A percentile compares a stretch with the other conserved stretches of the same genome.
phyloP scores from a whole-genome alignment of 2,329 filamentous ascomycete species.

The Dendryphion nanum region DNA sequence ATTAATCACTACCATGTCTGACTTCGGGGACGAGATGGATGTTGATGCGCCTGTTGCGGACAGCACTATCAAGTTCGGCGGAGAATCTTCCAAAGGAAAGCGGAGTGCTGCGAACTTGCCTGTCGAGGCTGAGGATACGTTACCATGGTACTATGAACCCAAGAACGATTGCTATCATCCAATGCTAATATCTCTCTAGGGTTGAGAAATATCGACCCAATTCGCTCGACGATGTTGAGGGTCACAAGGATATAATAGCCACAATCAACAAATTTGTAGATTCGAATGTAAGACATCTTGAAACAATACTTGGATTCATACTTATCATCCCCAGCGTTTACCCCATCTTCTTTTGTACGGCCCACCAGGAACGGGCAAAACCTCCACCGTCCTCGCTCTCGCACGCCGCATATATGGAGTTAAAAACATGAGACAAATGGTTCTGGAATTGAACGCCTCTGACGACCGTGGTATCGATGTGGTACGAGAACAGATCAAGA shows the following conservation, averaged over 20 bases:
- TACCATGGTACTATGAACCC: slow-evolving; percentile 71
- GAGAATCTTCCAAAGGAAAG: slow-evolving; percentile 82
- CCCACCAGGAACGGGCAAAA: slow-evolving; percentile 95
- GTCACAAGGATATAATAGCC: slow-evolving; percentile 93
- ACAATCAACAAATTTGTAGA: slow-evolving; percentile 99
- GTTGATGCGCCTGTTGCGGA: slow-evolving; percentile 58
- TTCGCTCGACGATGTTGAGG: slow-evolving; percentile 87
- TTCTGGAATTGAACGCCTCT: slow-evolving; percentile 94
- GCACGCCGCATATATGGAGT: slow-evolving; percentile 88
- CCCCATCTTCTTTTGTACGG: slow-evolving; percentile 97
- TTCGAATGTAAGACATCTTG: slow-evolving; percentile 63
- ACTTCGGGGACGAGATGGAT: slow-evolving; percentile 66
- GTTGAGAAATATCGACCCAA: slow-evolving; percentile 96
- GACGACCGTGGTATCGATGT: slow-evolving; percentile 98
- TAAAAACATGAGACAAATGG: slow-evolving; percentile 96
- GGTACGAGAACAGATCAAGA: slow-evolving; percentile 96
- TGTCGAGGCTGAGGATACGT: slow-evolving; percentile 86
- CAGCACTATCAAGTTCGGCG: slow-evolving; percentile 65
- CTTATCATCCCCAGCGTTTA: slow-evolving; percentile 57
- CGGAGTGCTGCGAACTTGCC: slow-evolving; percentile 89
- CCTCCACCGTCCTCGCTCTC: slow-evolving; percentile 90
- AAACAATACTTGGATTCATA: neutral
- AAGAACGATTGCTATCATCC: neutral
- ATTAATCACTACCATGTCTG: slow-evolving; percentile 53
- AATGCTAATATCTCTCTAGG: slow-evolving; percentile 48